Percentiles rank a stretch among this genome's conserved stretches.
These are phyloP conservation scores for Combretum micranthum DNA, from an alignment of 345 rosid genomes.

Conservation along the genomic window DNA sequence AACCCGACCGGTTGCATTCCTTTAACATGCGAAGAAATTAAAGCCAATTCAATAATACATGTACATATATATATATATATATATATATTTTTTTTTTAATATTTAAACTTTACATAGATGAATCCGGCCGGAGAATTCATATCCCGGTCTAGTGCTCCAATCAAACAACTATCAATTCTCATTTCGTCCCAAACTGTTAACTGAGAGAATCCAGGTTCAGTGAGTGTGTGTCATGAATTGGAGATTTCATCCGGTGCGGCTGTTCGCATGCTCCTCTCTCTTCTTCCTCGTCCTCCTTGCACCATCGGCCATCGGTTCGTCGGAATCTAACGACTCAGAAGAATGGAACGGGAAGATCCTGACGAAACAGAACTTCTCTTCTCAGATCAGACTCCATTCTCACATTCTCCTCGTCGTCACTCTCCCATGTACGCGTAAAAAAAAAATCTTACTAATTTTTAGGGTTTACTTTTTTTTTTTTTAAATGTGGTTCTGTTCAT, in stretches of 20 bases:
- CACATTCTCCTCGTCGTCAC: slow-evolving; percentile 70
- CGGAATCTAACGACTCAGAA: slow-evolving; percentile 18
- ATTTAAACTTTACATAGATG: no score
- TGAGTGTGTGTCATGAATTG: not conserved
- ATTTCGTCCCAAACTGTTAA: no score
- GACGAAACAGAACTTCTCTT: slow-evolving; percentile 66
- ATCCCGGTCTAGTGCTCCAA: no score
- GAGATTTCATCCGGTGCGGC: slow-evolving; percentile 1
- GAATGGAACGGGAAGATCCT: slow-evolving; percentile 49
- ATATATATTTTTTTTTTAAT: no score
- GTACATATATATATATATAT: no score
- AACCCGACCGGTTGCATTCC: no score
- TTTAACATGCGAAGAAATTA: no score
- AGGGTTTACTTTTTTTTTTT: no score
- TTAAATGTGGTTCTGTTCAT: not conserved
- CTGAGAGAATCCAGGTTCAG: not conserved
- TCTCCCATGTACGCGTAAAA: slow-evolving; percentile 49
- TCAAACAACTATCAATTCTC: no score
- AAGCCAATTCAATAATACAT: no score
- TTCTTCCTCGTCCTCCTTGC: not conserved
- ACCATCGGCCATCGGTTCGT: not conserved
- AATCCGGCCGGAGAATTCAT: no score
- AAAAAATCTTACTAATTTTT: no score
- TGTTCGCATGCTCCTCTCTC: not conserved
- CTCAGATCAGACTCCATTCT: slow-evolving; percentile 72